These are phyloP conservation scores for Rhododendron vialii DNA, from an alignment of 148 eudicot species.

Conservation along the genomic window DNA sequence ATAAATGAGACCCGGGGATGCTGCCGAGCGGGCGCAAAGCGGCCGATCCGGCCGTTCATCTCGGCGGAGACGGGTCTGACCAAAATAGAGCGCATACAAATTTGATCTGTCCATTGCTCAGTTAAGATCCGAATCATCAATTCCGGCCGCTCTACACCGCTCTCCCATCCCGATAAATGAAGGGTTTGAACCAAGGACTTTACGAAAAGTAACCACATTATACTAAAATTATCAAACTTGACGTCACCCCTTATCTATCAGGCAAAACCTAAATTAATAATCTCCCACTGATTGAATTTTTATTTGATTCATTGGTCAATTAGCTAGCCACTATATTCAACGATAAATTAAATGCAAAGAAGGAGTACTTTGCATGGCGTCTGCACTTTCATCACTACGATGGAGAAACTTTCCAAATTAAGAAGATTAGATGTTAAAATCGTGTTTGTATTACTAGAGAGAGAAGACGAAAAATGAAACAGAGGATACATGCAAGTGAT, in stretches of 20 bases:
- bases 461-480: background rate
- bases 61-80: too few species aligned
- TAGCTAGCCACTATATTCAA: background rate
- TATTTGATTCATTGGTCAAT: background rate
- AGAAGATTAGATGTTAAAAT: background rate
- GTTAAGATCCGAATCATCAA: too few species aligned
- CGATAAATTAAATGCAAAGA: background rate
- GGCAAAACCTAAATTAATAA: background rate
- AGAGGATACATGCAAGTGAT: too few species aligned
- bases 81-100: too few species aligned
- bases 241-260: background rate
- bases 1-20: too few species aligned
- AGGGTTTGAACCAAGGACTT: background rate
- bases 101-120: too few species aligned
- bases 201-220: background rate
- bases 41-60: too few species aligned
- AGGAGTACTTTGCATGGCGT: background rate
- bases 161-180: background rate
- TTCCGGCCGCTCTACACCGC: too few species aligned
- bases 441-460: background rate
- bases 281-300: background rate
- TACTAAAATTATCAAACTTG: background rate
- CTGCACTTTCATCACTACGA: background rate
- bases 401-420: background rate
- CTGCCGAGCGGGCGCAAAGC: too few species aligned